Conservation (phyloP, 257 asterid genomes). For the Coffea canephora region DNA sequence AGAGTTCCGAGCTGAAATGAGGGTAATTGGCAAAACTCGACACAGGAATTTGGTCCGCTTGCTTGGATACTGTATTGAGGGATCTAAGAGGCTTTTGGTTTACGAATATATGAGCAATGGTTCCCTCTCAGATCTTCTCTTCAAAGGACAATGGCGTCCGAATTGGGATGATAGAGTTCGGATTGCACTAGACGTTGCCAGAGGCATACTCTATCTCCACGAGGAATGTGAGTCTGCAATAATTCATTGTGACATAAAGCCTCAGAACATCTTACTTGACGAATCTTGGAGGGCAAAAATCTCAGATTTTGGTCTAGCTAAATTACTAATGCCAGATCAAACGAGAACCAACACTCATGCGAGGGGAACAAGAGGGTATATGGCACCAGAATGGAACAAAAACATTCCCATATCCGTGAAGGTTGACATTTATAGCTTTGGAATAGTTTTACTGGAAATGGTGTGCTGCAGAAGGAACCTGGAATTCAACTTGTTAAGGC, state of each 20-base stretch:
- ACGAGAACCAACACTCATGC: constrained; percentile 28
- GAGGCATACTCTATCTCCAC: constrained; percentile 30
- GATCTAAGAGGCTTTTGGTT: constrained; percentile 23
- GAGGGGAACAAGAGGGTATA: constrained; percentile 31
- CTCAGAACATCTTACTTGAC: constrained; percentile 30
- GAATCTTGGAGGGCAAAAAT: constrained; percentile 24
- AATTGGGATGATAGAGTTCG: constrained; percentile 22
- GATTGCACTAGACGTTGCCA: constrained; percentile 28
- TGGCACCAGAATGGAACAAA: constrained; percentile 32
- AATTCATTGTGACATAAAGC: constrained; percentile 29
- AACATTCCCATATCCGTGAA: constrained; percentile 22
- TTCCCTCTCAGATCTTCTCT: constrained; percentile 23
- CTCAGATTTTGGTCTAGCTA: constrained; percentile 27
- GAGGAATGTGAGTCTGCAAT: constrained; percentile 34
- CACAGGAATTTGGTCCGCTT: constrained; percentile 29
- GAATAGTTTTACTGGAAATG: constrained; percentile 30
- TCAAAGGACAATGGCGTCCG: background rate
- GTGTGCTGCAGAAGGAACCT: constrained; percentile 23
- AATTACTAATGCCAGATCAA: constrained; percentile 31
- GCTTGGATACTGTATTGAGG: constrained; percentile 27
- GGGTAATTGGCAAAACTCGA: constrained; percentile 27
- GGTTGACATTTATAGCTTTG: constrained; percentile 29
- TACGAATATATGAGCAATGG: constrained; percentile 34
- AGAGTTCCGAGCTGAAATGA: constrained; percentile 28
- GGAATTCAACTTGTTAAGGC: constrained; percentile 11